phyloP scores from a whole-genome alignment of 257 asterid species.

The Nemophila menziesii region DNA sequence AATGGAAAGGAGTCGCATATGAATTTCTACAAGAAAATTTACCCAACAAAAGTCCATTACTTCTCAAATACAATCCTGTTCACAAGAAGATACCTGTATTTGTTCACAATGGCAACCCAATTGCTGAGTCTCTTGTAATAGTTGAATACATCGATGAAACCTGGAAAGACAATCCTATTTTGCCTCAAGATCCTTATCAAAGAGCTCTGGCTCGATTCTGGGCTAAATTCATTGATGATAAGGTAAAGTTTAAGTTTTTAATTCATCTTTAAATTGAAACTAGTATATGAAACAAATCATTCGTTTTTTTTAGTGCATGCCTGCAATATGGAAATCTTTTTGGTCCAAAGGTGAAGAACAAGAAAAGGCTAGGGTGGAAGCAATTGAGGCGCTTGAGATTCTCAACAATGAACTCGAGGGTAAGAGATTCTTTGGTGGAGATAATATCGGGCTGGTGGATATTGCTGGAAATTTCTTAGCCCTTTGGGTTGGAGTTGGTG shows the following conservation, averaged over 20 bases:
- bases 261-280: too few relatives aligned
- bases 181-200: conserved; percentile 19
- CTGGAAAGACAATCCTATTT: conserved; percentile 16
- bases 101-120: conserved; percentile 1
- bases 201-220: conserved; percentile 23
- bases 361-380: too few relatives aligned
- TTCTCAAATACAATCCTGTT: conserved; percentile 18
- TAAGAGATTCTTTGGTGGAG: too few relatives aligned
- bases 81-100: conserved; percentile 18
- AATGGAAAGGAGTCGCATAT: conserved; percentile 13
- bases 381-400: too few relatives aligned
- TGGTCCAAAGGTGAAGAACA: too few relatives aligned
- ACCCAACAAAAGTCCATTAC: conserved; percentile 11
- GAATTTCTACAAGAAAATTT: conserved; percentile 12
- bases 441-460: too few relatives aligned
- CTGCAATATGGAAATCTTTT: too few relatives aligned
- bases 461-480: too few relatives aligned
- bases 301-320: too few relatives aligned
- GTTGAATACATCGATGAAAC: conserved; percentile 20
- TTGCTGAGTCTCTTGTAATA: conserved; percentile 20
- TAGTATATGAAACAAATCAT: too few relatives aligned
- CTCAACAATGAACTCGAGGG: too few relatives aligned
- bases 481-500: too few relatives aligned
- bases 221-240: conserved; percentile 23
- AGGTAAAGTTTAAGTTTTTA: neutral